A percentile compares a stretch with the other conserved stretches of the same genome.
Evolutionary conservation across 352 stramenopile genomes (phyloP).

Genomic region (Globisporangium okanoganense): DNA sequence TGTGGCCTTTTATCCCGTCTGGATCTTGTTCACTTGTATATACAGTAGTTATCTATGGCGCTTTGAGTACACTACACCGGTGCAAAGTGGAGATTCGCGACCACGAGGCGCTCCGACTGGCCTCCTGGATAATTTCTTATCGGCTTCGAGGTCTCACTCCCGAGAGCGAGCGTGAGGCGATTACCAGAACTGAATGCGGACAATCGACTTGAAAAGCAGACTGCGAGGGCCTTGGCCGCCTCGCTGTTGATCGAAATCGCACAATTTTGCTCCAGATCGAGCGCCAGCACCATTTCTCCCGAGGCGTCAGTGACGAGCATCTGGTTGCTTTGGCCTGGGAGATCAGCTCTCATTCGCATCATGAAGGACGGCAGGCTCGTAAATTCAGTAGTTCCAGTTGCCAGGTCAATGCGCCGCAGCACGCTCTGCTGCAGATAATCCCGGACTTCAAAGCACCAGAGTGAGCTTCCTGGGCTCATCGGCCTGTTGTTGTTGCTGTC

Average conservation of each 20-base stretch:
- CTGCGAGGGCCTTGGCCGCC: background rate
- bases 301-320: constrained; percentile 23
- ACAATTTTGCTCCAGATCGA: constrained; percentile 19
- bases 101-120: background rate
- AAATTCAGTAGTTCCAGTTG: background rate
- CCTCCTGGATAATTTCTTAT: too few relatives aligned
- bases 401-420: constrained; percentile 25
- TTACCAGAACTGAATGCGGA: background rate
- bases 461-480: background rate
- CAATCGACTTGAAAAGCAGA: background rate
- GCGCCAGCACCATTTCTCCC: constrained; percentile 17
- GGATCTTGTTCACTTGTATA: background rate
- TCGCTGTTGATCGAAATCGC: constrained; percentile 20
- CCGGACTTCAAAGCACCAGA: constrained; percentile 38
- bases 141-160: background rate
- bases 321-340: background rate
- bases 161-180: background rate
- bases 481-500: background rate
- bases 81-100: background rate
- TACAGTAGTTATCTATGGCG: background rate
- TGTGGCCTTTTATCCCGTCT: too few relatives aligned
- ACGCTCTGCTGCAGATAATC: constrained; percentile 27
- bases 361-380: constrained; percentile 6
- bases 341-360: background rate
- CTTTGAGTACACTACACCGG: background rate